Percentiles rank a stretch among this genome's conserved stretches.
phyloP scores from a whole-genome alignment of 169 alveolate species.

The Besnoitia besnoiti region DNA sequence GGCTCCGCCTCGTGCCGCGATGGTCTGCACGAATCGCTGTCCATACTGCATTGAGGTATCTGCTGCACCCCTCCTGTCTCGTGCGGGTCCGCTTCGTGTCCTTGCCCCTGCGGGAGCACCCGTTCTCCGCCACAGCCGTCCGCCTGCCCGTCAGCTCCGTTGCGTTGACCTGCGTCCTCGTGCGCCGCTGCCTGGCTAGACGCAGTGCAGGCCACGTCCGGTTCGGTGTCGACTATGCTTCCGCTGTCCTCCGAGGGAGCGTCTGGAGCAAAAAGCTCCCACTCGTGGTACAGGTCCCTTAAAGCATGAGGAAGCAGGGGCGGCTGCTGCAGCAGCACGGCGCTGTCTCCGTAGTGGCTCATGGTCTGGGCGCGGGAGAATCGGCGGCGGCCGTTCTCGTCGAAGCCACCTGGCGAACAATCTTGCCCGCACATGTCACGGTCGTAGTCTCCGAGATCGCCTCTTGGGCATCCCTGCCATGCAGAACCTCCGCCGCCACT shows the following conservation, averaged over 20 bases:
- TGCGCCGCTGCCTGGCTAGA: too few relatives aligned
- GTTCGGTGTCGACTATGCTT: too few relatives aligned
- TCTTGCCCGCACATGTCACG: neutral
- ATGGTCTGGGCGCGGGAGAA: neutral
- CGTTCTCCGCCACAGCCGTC: too few relatives aligned
- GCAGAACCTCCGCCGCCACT: neutral
- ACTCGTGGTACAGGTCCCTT: neutral
- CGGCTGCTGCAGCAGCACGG: slow-evolving; percentile 14
- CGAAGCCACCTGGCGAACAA: neutral
- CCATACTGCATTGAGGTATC: too few relatives aligned
- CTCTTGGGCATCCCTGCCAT: neutral
- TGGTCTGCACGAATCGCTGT: too few relatives aligned
- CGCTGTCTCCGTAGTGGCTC: slow-evolving; percentile 14
- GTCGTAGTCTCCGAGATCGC: neutral
- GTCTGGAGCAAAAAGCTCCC: neutral
- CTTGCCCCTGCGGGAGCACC: too few relatives aligned
- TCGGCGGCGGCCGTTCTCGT: neutral
- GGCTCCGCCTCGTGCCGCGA: too few relatives aligned
- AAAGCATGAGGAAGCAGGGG: slow-evolving; percentile 7
- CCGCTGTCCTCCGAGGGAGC: neutral
- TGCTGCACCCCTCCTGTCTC: too few relatives aligned
- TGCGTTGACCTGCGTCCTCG: too few relatives aligned
- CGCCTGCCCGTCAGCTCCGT: too few relatives aligned
- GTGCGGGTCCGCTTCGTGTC: too few relatives aligned
- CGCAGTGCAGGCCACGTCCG: too few relatives aligned